Evolutionary conservation across 1,284 basidiomycete genomes (phyloP).

Genomic region (Sporisorium exsertum): DNA sequence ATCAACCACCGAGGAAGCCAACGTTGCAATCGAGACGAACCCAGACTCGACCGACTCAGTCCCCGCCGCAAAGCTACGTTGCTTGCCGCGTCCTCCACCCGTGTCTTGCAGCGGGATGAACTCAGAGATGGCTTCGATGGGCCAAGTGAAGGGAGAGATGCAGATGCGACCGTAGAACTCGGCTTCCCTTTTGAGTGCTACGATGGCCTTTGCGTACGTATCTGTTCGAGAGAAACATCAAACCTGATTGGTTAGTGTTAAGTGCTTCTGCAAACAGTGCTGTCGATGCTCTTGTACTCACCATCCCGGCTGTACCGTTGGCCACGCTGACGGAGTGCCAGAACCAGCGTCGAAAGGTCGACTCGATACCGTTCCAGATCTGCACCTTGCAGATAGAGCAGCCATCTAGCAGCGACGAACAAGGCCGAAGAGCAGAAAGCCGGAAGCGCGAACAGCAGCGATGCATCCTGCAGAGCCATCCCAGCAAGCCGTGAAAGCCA

Average conservation of each 20-base stretch:
- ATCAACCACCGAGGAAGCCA: conserved; percentile 26
- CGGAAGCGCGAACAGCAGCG: conserved; percentile 17
- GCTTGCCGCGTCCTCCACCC: conserved; percentile 1
- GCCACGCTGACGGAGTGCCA: conserved; percentile 14
- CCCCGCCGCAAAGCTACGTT: neutral
- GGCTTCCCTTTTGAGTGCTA: conserved; percentile 22
- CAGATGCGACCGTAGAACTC: conserved; percentile 29
- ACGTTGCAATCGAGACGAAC: conserved; percentile 19
- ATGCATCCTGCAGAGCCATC: conserved; percentile 12
- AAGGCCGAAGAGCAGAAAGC: conserved; percentile 23
- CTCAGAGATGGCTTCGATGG: conserved; percentile 29
- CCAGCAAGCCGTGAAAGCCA: conserved; percentile 38
- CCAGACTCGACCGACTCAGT: conserved; percentile 1
- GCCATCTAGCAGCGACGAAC: conserved; percentile 31
- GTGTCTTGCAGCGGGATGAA: conserved; percentile 13
- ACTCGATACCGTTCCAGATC: conserved; percentile 11
- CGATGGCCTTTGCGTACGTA: conserved; percentile 21
- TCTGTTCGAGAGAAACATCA: conserved; percentile 4
- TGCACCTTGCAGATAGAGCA: conserved; percentile 23
- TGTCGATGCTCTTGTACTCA: conserved; percentile 5
- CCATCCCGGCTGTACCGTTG: conserved; percentile 16
- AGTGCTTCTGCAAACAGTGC: neutral
- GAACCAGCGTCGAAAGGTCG: conserved; percentile 23
- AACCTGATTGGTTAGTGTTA: neutral
- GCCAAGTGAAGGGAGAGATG: conserved; percentile 40